Evolutionary conservation across 2,329 filamentous ascomycete genomes (phyloP), one percentile per base, ranked within the genome.

Genomic region (Dactylellina parvicollis): DNA sequence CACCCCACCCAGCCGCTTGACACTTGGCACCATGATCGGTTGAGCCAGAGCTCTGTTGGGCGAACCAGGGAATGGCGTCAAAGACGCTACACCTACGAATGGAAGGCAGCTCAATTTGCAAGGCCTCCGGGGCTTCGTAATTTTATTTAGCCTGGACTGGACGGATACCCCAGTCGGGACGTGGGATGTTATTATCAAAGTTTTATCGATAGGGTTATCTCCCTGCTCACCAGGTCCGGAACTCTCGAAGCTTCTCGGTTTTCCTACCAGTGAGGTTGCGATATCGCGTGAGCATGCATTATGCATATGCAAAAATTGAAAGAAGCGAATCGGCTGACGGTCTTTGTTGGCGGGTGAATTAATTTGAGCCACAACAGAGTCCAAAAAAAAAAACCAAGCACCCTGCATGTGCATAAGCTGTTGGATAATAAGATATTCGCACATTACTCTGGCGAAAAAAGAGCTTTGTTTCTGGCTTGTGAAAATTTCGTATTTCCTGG

Each of bases 281-380:
- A 61, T 55, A 56, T 64, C 67, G 67, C 61, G 59, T 72, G 67
- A 67, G 62, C 62, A 59, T 66, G 40, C 62, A 57, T 28, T 52
- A 50, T 52, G 30, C 52, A 57, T 38, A 40, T 46, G 64, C 60
- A 65, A 46, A 38, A 61, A n/a, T 47, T 24, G 36, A 55, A 60
- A 55, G 36, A 69, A 61, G 69, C 60, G 69, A 73, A 73, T 73
- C 67, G 59, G 67, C 52, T 36, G n/a, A n/a, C n/a, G n/a, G 56
- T 44, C 32, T 40, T 56, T 72, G 44, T 46, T 50, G 54, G 49
- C 32, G 40, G 55, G 26, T 22, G 38, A 42, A 10, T 26, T n/a
- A n/a, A 49, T 30, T 7, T 34, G 14, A 34, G 32, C 16, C 26
- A 61, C 64, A 34, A 32, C 47, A 61, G 54, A 61, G 30, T n/a